A percentile compares a stretch with the other conserved stretches of the same genome.
Evolutionary conservation across 768 basidiomycete genomes (phyloP).

Genomic region (Trametes punicea): DNA sequence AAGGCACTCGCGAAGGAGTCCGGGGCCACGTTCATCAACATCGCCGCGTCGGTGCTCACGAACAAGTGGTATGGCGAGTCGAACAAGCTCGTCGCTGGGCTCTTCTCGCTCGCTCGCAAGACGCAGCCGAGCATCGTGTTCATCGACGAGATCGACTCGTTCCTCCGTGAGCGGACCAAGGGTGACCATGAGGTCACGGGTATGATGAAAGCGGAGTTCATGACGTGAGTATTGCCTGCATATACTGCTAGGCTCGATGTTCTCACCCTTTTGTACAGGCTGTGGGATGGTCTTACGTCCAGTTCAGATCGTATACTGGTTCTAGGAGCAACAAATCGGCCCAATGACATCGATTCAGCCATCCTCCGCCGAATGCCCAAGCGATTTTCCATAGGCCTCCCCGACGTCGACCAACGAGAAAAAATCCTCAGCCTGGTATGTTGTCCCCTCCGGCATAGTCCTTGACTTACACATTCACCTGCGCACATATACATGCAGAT

Average conservation of each 20-base stretch:
- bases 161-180: slow-evolving; percentile 81
- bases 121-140: slow-evolving; percentile 96
- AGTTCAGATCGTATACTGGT: slow-evolving; percentile 80
- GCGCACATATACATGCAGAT: slow-evolving; percentile 55
- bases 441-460: background rate
- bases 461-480: background rate
- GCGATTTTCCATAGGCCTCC: slow-evolving; percentile 83
- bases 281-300: slow-evolving; percentile 94
- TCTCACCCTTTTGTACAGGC: slow-evolving; percentile 38
- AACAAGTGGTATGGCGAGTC: slow-evolving; percentile 87
- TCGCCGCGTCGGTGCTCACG: slow-evolving; percentile 69
- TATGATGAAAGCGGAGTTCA: slow-evolving; percentile 97
- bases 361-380: slow-evolving; percentile 98
- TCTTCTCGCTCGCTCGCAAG: slow-evolving; percentile 93
- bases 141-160: slow-evolving; percentile 97
- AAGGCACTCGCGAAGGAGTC: slow-evolving; percentile 97
- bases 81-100: slow-evolving; percentile 92
- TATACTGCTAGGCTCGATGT: too few species aligned
- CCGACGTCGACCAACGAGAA: slow-evolving; percentile 70
- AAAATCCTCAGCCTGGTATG: slow-evolving; percentile 81
- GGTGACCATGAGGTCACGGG: slow-evolving; percentile 97
- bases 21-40: slow-evolving; percentile 94
- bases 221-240: slow-evolving; percentile 62
- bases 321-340: slow-evolving; percentile 93
- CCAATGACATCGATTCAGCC: slow-evolving; percentile 85